Conservation (phyloP, 2,329 filamentous ascomycete species). For the Aspergillus alliaceus region DNA sequence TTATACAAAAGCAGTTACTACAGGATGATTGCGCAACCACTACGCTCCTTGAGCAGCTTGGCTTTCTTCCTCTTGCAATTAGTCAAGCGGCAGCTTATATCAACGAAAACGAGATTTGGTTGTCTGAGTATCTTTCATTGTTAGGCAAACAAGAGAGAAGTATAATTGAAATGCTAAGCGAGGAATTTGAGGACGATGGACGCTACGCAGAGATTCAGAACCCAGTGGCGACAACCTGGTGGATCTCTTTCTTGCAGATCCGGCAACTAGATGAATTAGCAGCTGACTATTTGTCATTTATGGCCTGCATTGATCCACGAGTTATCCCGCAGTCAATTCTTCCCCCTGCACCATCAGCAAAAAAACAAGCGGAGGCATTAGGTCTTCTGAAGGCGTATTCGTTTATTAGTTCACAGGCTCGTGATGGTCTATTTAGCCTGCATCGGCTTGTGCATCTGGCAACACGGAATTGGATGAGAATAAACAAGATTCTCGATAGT, state of each 20-base stretch:
- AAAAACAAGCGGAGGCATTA: conserved; percentile 9
- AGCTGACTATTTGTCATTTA: too few species aligned
- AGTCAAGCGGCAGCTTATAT: conserved; percentile 17
- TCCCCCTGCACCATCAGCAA: conserved; percentile 1
- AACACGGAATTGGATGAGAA: conserved; percentile 15
- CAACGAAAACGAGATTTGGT: conserved; percentile 7
- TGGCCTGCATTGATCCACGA: too few species aligned
- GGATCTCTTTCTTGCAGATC: conserved; percentile 19
- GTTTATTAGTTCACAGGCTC: conserved; percentile 9
- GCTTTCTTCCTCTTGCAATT: conserved; percentile 16
- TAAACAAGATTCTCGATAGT: neutral
- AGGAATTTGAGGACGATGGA: conserved; percentile 14
- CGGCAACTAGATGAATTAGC: neutral
- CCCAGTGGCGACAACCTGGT: conserved; percentile 14
- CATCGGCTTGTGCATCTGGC: conserved; percentile 18
- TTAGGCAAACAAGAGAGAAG: conserved; percentile 6
- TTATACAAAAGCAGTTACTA: conserved; percentile 6
- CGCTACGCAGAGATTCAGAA: too few species aligned
- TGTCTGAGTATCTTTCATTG: conserved; percentile 7
- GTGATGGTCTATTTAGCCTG: conserved; percentile 2
- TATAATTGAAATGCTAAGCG: conserved; percentile 9
- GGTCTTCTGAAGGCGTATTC: conserved; percentile 14
- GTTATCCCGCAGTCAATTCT: conserved; percentile 16
- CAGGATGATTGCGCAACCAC: neutral
- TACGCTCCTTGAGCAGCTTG: conserved; percentile 8